These are phyloP conservation scores for Microglena sp. DNA, from an alignment of 139 green algal species.

Conservation along the genomic window DNA sequence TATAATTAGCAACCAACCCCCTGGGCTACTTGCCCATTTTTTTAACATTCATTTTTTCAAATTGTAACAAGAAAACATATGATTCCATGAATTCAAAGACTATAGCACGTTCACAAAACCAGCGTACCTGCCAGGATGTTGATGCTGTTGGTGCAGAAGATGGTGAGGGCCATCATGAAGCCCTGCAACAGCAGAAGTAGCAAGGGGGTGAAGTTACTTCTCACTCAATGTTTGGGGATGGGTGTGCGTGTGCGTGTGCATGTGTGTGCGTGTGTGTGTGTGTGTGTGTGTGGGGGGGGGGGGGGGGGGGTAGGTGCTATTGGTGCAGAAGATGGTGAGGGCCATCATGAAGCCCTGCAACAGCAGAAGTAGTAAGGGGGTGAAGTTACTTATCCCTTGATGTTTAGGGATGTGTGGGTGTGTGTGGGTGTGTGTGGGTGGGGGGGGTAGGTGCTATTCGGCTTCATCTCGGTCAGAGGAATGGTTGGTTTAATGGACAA, in stretches of 20 bases:
- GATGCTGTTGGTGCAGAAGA: constrained; percentile 98
- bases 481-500: too few relatives aligned
- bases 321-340: constrained; percentile 94
- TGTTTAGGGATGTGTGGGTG: background rate
- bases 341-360: constrained; percentile 83
- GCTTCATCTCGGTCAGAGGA: too few relatives aligned
- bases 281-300: background rate
- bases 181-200: constrained; percentile 13
- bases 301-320: constrained; percentile 98
- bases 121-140: constrained; percentile 97
- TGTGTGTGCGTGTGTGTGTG: constrained; percentile 12
- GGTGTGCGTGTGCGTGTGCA: background rate
- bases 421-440: background rate
- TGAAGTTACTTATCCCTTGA: constrained; percentile 11
- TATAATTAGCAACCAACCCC: too few relatives aligned
- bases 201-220: constrained; percentile 8
- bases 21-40: too few relatives aligned
- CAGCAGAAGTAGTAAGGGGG: background rate
- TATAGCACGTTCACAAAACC: too few relatives aligned
- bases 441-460: too few relatives aligned
- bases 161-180: constrained; percentile 89
- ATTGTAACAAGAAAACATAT: too few relatives aligned
- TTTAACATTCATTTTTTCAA: too few relatives aligned
- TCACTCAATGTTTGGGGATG: background rate
- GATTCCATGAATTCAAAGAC: too few relatives aligned